Evolutionary conservation across 306 rosid genomes (phyloP), one percentile per base, ranked within the genome.

Genomic region (Dalbergia oliveri): DNA sequence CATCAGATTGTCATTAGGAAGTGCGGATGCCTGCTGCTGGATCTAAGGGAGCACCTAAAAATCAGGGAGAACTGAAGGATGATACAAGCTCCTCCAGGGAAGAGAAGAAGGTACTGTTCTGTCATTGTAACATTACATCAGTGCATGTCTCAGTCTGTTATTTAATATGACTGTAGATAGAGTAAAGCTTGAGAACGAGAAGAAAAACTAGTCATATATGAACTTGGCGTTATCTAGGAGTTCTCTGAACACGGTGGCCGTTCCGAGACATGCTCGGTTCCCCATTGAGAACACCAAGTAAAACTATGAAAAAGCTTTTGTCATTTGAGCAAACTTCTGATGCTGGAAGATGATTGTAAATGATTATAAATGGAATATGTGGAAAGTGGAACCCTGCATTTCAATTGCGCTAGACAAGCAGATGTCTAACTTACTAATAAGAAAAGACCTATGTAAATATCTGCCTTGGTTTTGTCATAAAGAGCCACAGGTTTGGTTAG

Each of bases 11-110:
- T 72, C 79, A 11, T 78, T 85, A 93, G 96, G 98, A 95, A 93
- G 99, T 95, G 76, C 88, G 99, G 80, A 89, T 95, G 90, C 98
- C 99, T 60, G 97, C 99, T 66, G 94, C 99, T 44, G 90, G 98
- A 53, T 76, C 94, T 69, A 95, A 91, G 78, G 91, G 94, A 39
- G 87, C 91, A 13, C 82, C 98, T 67, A 93, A 93, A 86, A 88
- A 82, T 73, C 98, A 79, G 66, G 96, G 89, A 66, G 93, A 95
- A 67, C 47, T 95, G 74, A 95, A 93, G 86, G 99, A 95, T 72
- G 99, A 95, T 76, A 89, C 96, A 47, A 90, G 64, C 79, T 50
- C 94, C 11, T 78, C 94, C 47, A 90, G 96, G 35, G 97, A 93
- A 81, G 99, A 93, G 83, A 95, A 93, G 65, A 86, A 85, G 98